Conservation (phyloP, 2,329 filamentous ascomycete genomes). For the Scedosporium minutisporum region DNA sequence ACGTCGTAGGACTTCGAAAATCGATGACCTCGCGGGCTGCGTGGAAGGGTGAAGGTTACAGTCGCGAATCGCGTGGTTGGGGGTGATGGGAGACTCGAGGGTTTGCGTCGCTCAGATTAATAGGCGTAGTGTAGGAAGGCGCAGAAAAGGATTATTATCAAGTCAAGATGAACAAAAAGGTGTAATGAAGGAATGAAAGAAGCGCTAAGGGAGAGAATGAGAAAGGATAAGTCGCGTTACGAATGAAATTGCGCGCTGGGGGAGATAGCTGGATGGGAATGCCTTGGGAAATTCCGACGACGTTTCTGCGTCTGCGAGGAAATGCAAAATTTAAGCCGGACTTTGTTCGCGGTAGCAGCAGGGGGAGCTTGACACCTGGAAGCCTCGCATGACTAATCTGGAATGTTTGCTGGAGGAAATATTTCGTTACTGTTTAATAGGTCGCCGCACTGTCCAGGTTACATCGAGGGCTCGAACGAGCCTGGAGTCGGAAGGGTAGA, state of each 20-base stretch:
- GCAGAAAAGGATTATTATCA: not conserved
- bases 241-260: slow-evolving; percentile 1
- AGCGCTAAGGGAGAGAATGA: not conserved
- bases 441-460: no score
- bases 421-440: no score
- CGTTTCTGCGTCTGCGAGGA: slow-evolving; percentile 2
- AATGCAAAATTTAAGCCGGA: slow-evolving; percentile 7
- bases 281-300: not conserved
- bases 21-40: not conserved
- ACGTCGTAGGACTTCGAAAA: not conserved
- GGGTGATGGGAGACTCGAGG: not conserved
- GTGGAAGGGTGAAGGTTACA: not conserved
- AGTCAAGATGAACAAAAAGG: not conserved
- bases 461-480: no score
- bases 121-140: not conserved
- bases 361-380: not conserved
- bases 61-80: not conserved
- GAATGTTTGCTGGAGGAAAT: not conserved
- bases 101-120: not conserved
- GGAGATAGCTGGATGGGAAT: not conserved
- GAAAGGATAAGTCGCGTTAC: slow-evolving; percentile 1
- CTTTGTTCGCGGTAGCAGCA: not conserved
- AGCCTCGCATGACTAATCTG: not conserved
- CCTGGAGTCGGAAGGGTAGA: no score
- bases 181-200: slow-evolving; percentile 5